phyloP scores from a whole-genome alignment of 1,139 yeast species.

The Candida sojae region DNA sequence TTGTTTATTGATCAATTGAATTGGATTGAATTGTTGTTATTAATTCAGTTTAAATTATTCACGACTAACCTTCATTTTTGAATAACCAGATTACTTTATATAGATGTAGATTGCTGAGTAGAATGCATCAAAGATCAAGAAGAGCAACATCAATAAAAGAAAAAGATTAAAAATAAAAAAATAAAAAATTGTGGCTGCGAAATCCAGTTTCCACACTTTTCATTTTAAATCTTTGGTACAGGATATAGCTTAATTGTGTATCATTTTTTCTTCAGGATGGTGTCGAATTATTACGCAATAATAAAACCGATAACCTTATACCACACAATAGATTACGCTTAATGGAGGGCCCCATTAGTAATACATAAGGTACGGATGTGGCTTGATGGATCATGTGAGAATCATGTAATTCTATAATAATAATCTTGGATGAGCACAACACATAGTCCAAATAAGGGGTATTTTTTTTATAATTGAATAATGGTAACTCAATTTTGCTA shows the following conservation, averaged over 20 bases:
- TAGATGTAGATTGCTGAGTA: too few relatives aligned
- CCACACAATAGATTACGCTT: too few relatives aligned
- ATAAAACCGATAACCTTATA: too few relatives aligned
- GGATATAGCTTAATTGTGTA: too few relatives aligned
- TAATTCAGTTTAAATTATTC: neutral
- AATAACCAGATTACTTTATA: too few relatives aligned
- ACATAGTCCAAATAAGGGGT: too few relatives aligned
- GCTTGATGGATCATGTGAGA: neutral
- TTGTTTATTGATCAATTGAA: slow-evolving; percentile 2
- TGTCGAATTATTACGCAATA: too few relatives aligned
- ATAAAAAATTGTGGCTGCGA: slow-evolving; percentile 10
- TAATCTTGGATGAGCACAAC: too few relatives aligned
- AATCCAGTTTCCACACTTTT: slow-evolving; percentile 3
- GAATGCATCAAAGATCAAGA: neutral
- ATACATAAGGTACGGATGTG: neutral
- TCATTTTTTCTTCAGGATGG: too few relatives aligned
- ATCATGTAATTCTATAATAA: too few relatives aligned
- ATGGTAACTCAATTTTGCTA: slow-evolving; percentile 2
- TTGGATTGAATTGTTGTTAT: neutral
- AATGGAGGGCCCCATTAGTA: neutral
- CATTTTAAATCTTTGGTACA: neutral
- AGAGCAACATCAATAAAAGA: neutral
- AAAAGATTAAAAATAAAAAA: neutral
- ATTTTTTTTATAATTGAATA: neutral
- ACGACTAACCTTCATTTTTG: too few relatives aligned